These are phyloP conservation scores for Datisca glomerata DNA, from an alignment of 306 rosid genomes.

Conservation along the genomic window DNA sequence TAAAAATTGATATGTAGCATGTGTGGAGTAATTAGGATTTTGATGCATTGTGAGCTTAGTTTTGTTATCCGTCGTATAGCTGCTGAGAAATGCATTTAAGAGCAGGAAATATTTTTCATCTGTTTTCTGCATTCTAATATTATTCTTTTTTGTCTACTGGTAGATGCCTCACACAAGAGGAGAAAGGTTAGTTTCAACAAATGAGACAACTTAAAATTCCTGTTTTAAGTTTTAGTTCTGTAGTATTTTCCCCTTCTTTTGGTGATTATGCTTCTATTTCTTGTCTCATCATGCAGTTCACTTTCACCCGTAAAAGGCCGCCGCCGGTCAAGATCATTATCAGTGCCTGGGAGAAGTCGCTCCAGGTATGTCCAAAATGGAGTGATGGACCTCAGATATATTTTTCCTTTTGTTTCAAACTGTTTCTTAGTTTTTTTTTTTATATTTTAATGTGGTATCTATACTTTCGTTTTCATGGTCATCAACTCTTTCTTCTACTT, in stretches of 20 bases:
- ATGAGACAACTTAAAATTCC: too few species aligned
- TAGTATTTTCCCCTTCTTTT: not conserved
- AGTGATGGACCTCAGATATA: not conserved
- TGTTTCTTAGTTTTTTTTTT: not conserved
- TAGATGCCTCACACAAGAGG: conserved; percentile 36
- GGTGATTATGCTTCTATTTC: conserved; percentile 13
- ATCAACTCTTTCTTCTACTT: conserved; percentile 2
- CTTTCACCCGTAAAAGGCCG: conserved; percentile 25
- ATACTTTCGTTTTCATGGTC: not conserved
- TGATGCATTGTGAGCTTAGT: too few species aligned
- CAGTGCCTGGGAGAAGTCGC: conserved; percentile 32
- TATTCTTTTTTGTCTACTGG: too few species aligned
- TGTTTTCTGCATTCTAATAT: too few species aligned
- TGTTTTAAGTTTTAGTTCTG: not conserved
- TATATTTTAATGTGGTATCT: not conserved
- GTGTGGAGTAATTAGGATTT: too few species aligned
- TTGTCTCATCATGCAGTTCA: too few species aligned
- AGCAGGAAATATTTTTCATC: too few species aligned
- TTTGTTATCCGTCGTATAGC: too few species aligned
- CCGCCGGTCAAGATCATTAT: conserved; percentile 18
- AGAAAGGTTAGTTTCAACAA: conserved; percentile 27
- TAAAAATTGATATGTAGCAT: too few species aligned
- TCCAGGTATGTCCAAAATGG: conserved; percentile 17
- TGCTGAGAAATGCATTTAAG: too few species aligned
- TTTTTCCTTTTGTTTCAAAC: not conserved